Evolutionary conservation across 2,329 filamentous ascomycete species (phyloP), one percentile per base, ranked within the genome.

Genomic region (Trichoderma semiorbis): DNA sequence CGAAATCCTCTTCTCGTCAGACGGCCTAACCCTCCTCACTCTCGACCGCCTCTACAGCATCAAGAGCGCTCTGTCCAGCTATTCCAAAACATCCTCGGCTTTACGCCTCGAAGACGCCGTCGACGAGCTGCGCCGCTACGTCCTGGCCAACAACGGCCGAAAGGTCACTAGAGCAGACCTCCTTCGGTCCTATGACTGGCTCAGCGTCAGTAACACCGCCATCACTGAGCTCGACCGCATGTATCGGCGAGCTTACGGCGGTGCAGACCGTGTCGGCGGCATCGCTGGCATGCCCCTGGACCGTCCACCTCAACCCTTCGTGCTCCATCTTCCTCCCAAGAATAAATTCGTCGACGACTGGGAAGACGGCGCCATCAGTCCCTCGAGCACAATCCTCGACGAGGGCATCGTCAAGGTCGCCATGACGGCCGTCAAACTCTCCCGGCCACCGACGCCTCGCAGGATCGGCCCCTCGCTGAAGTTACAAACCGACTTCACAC

Each of bases 21-120:
- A 88, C 30, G 88, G 88, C 21, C 83, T 92, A 12, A 89, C 85
- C 0, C 80, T 92, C 8, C 78, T 91, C 16, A 85, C 88, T 0
- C 83, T 91, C 12, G 90, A 92, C 78, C 84, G 88, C 64, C 79
- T 91, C 60, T 92, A 91, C 80, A 89, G 87, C 55, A 88, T 92
- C 81, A 91, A 91, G 78, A 83, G 84, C 61, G 87, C 88, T 1
- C 83, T 92, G 12, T 84, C 86, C 21, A 85, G 84, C 74, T 91
- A 91, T 78, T 84, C 86, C 5, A 83, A 83, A 71, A 84, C 83
- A 1, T 79, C 78, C 21, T 81, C 81, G 43, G 80, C 80, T 12
- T 77, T 82, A 36, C 83, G 85, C 12, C 83, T 91, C 10, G 88
- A 90, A 74, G 85, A 89, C 62, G 88, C 89, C 32, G 87, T 91